Percentiles rank a stretch among this genome's conserved stretches.
phyloP scores from a whole-genome alignment of 345 rosid genomes.

The Luvunga scandens region DNA sequence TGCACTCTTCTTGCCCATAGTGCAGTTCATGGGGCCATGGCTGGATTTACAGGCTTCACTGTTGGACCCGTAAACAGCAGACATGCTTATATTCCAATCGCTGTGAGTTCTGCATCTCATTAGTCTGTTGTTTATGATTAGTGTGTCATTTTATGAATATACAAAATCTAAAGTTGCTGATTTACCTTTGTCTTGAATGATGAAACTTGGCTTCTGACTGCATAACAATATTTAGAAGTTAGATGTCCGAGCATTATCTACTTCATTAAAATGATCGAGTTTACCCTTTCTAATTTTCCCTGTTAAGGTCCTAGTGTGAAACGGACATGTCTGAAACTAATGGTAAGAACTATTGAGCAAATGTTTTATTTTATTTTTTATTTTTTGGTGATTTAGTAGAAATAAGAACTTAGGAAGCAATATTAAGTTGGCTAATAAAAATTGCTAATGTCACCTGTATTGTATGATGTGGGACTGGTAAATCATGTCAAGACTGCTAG shows the following conservation, averaged over 20 bases:
- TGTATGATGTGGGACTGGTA: background rate
- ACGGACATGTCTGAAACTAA: background rate
- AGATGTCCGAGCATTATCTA: background rate
- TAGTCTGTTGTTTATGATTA: background rate
- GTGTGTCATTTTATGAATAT: background rate
- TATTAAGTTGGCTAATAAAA: background rate
- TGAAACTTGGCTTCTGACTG: background rate
- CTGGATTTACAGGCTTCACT: slow-evolving; percentile 93
- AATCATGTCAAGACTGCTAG: background rate
- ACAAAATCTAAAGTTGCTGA: background rate
- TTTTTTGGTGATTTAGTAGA: background rate
- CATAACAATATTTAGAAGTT: background rate
- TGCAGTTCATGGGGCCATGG: slow-evolving; percentile 99
- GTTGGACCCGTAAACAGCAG: slow-evolving; percentile 92
- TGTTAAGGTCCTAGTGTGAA: background rate
- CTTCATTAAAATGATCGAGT: background rate
- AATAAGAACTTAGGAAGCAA: background rate
- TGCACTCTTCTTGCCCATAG: slow-evolving; percentile 98
- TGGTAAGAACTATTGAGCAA: background rate
- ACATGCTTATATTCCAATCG: slow-evolving; percentile 87
- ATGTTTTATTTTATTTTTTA: background rate
- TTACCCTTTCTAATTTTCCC: background rate
- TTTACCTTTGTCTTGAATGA: slow-evolving; percentile 10
- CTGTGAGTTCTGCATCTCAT: slow-evolving; percentile 44
- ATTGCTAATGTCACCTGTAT: background rate